Evolutionary conservation across 2,329 filamentous ascomycete genomes (phyloP).

Genomic region (Cladophialophora carrionii): DNA sequence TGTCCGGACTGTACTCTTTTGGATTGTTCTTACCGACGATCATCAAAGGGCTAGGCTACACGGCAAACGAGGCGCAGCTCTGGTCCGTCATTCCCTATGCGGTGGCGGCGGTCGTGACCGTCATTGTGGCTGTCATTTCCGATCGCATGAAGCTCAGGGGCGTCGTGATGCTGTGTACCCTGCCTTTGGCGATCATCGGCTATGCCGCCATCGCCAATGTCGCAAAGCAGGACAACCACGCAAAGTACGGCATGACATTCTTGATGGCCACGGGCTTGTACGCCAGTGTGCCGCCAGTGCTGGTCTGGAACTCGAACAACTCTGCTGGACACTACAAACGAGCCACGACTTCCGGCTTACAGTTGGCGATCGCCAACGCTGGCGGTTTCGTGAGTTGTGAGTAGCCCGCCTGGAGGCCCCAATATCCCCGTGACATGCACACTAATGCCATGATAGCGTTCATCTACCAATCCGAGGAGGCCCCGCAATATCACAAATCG

Average conservation of each 20-base stretch:
- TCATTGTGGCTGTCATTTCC: slow-evolving; percentile 71
- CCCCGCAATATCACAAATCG: slow-evolving; percentile 62
- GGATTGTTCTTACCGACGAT: slow-evolving; percentile 80
- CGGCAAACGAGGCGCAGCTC: slow-evolving; percentile 67
- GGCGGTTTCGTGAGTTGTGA: slow-evolving; percentile 64
- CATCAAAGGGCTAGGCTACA: slow-evolving; percentile 64
- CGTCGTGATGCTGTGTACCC: slow-evolving; percentile 63
- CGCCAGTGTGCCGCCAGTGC: slow-evolving; percentile 63
- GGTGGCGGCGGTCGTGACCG: slow-evolving; percentile 68
- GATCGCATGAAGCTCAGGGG: slow-evolving; percentile 72
- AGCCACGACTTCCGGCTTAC: slow-evolving; percentile 61
- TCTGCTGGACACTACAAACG: slow-evolving; percentile 71
- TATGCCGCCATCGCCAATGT: slow-evolving; percentile 67
- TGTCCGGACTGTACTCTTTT: slow-evolving; percentile 80
- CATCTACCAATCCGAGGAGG: slow-evolving; percentile 61
- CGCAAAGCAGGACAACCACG: slow-evolving; percentile 48
- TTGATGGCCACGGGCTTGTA: slow-evolving; percentile 69
- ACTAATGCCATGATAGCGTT: slow-evolving; percentile 51
- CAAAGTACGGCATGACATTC: slow-evolving; percentile 69
- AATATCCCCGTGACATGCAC: background rate
- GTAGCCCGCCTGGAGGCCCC: background rate
- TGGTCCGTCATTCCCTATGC: slow-evolving; percentile 77
- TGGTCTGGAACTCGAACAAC: slow-evolving; percentile 71
- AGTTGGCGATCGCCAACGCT: slow-evolving; percentile 68
- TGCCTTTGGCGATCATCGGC: slow-evolving; percentile 67